Conservation (phyloP, 345 rosid species). For the Camelina neglecta region DNA sequence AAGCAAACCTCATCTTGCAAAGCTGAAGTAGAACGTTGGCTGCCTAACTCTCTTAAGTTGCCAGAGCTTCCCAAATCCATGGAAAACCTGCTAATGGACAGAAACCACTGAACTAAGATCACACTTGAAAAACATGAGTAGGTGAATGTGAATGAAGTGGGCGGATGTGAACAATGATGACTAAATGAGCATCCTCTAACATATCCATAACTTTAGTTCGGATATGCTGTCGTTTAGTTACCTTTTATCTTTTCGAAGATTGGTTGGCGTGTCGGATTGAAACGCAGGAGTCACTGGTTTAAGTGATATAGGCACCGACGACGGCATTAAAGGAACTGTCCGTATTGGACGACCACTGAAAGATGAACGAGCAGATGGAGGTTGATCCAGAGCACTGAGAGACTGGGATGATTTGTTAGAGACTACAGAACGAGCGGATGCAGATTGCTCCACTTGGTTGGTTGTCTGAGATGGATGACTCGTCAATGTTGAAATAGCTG, state of each 20-base stretch:
- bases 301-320: slow-evolving; percentile 57
- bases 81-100: slow-evolving; percentile 52
- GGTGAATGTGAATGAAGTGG: slow-evolving; percentile 1
- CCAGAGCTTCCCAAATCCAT: slow-evolving; percentile 60
- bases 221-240: slow-evolving; percentile 31
- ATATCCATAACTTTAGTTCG: neutral
- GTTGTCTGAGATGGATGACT: slow-evolving; percentile 50
- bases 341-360: slow-evolving; percentile 54
- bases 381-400: slow-evolving; percentile 50
- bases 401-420: slow-evolving; percentile 50
- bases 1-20: slow-evolving; percentile 80
- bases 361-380: slow-evolving; percentile 59
- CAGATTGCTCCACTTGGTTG: slow-evolving; percentile 52
- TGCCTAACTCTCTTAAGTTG: slow-evolving; percentile 57
- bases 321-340: slow-evolving; percentile 56
- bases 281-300: slow-evolving; percentile 59
- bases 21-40: slow-evolving; percentile 65
- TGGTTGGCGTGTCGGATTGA: slow-evolving; percentile 49
- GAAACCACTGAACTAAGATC: slow-evolving; percentile 37
- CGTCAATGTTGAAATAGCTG: slow-evolving; percentile 43
- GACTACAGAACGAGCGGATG: slow-evolving; percentile 47
- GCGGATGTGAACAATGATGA: slow-evolving; percentile 10
- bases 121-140: slow-evolving; percentile 7
- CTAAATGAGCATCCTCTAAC: slow-evolving; percentile 8
- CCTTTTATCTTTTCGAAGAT: slow-evolving; percentile 65